phyloP scores from a whole-genome alignment of 805 yeast genomes.

The Candida taoyuanica region DNA sequence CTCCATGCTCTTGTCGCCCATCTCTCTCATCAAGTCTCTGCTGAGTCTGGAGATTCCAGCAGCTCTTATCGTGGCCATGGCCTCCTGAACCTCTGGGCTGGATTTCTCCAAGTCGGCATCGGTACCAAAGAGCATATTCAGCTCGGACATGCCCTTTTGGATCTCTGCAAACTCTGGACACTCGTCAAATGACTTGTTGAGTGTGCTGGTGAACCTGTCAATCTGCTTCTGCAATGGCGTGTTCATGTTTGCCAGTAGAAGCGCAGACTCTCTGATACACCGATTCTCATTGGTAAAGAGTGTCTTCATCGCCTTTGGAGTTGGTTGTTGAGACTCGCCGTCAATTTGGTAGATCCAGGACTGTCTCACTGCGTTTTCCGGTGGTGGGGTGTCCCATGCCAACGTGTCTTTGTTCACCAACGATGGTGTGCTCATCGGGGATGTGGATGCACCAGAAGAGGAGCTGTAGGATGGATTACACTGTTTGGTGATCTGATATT shows the following conservation, averaged over 20 bases:
- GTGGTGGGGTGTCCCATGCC: constrained; percentile 24
- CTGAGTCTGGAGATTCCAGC: constrained; percentile 16
- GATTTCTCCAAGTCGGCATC: neutral
- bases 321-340: constrained; percentile 7
- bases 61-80: constrained; percentile 17
- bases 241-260: constrained; percentile 1
- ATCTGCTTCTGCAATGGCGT: constrained; percentile 8
- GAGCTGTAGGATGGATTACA: constrained; percentile 14
- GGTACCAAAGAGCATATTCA: constrained; percentile 7
- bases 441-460: neutral
- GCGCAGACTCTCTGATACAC: constrained; percentile 4
- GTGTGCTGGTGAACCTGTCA: constrained; percentile 5
- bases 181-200: constrained; percentile 9
- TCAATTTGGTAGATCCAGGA: constrained; percentile 24
- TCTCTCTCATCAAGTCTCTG: constrained; percentile 13
- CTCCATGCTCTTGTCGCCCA: constrained; percentile 1
- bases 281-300: constrained; percentile 1
- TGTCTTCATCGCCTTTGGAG: neutral
- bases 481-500: constrained; percentile 21
- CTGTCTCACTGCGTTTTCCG: constrained; percentile 20
- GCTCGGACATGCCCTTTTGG: constrained; percentile 6
- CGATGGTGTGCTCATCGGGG: constrained; percentile 6
- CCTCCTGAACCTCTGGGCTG: constrained; percentile 12
- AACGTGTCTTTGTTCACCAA: constrained; percentile 3
- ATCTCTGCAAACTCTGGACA: constrained; percentile 11